These are phyloP conservation scores for Sarocladiaceae sp. DNA, from an alignment of 2,329 filamentous ascomycete species.

Conservation along the genomic window DNA sequence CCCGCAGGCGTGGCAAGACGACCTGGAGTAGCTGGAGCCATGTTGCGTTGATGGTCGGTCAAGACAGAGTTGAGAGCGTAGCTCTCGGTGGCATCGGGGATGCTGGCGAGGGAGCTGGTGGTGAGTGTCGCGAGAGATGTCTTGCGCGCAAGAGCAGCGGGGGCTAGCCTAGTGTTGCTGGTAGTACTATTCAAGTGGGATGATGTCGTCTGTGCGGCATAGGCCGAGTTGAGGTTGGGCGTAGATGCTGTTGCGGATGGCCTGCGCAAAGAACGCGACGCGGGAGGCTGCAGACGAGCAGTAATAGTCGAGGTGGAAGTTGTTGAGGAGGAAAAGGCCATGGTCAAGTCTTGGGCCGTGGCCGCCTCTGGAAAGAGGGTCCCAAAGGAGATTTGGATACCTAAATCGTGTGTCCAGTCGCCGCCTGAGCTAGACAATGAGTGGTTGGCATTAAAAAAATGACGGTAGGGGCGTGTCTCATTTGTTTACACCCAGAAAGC, in stretches of 20 bases:
- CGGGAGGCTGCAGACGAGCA: slow-evolving; percentile 9
- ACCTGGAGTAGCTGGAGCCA: slow-evolving; percentile 52
- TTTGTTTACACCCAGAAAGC: slow-evolving; percentile 13
- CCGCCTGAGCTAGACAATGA: slow-evolving; percentile 3
- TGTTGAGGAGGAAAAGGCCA: slow-evolving; percentile 14
- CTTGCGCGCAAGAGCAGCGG: slow-evolving; percentile 59
- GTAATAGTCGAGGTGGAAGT: slow-evolving; percentile 14
- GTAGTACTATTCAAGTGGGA: not conserved
- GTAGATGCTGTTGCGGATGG: slow-evolving; percentile 48
- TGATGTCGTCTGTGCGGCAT: slow-evolving; percentile 22
- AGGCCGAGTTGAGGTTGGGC: slow-evolving; percentile 53
- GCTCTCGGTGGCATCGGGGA: slow-evolving; percentile 62
- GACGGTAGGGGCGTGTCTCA: slow-evolving; percentile 12
- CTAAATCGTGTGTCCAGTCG: slow-evolving; percentile 2
- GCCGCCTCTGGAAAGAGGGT: slow-evolving; percentile 7
- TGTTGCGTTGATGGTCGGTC: slow-evolving; percentile 33
- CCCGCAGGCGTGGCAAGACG: slow-evolving; percentile 30
- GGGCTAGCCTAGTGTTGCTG: slow-evolving; percentile 24
- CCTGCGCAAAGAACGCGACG: slow-evolving; percentile 38
- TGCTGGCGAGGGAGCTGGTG: slow-evolving; percentile 55
- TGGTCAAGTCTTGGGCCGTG: not conserved
- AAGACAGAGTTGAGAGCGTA: slow-evolving; percentile 56
- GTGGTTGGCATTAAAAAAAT: slow-evolving; percentile 1
- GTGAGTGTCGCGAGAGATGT: slow-evolving; percentile 68
- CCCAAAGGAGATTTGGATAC: not conserved